Evolutionary conservation across 1,284 basidiomycete species (phyloP).

Genomic region (Ganoderma meredithae): DNA sequence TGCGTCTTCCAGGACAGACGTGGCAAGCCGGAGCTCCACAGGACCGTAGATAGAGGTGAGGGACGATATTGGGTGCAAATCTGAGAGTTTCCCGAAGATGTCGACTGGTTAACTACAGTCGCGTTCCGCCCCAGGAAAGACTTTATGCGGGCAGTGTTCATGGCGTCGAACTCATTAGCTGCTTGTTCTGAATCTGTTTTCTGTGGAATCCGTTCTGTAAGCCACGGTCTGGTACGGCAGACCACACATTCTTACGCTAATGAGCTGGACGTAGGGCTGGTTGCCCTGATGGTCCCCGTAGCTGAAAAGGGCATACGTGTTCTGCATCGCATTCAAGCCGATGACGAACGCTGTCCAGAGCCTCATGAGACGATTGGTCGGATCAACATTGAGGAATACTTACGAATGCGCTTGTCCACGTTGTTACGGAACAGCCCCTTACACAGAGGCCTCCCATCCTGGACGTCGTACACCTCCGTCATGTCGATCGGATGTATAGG

Average conservation of each 20-base stretch:
- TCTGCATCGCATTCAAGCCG: slow-evolving; percentile 19
- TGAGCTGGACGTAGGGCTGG: slow-evolving; percentile 11
- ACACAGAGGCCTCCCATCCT: slow-evolving; percentile 17
- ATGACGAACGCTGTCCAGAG: slow-evolving; percentile 17
- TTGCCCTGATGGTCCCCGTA: background rate
- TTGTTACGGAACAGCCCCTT: slow-evolving; percentile 15
- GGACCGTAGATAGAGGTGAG: background rate
- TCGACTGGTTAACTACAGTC: background rate
- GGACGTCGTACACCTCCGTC: slow-evolving; percentile 20
- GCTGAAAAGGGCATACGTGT: slow-evolving; percentile 11
- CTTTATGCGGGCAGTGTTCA: slow-evolving; percentile 1
- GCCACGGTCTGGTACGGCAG: too few species aligned
- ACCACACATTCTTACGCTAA: slow-evolving; percentile 7
- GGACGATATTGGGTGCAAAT: background rate
- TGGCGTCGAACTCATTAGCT: background rate
- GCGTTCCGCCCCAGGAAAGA: background rate
- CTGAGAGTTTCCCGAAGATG: background rate
- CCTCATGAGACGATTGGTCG: background rate
- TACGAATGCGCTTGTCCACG: slow-evolving; percentile 8
- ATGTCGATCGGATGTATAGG: slow-evolving; percentile 22
- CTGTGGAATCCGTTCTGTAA: background rate
- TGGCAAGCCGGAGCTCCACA: background rate
- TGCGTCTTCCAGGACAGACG: background rate
- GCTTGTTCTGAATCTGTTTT: background rate
- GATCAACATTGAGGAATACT: background rate